Percentiles rank a stretch among this genome's conserved stretches.
These are phyloP conservation scores for Pyricularia pennisetigena DNA, from an alignment of 2,329 filamentous ascomycete species.

Conservation along the genomic window DNA sequence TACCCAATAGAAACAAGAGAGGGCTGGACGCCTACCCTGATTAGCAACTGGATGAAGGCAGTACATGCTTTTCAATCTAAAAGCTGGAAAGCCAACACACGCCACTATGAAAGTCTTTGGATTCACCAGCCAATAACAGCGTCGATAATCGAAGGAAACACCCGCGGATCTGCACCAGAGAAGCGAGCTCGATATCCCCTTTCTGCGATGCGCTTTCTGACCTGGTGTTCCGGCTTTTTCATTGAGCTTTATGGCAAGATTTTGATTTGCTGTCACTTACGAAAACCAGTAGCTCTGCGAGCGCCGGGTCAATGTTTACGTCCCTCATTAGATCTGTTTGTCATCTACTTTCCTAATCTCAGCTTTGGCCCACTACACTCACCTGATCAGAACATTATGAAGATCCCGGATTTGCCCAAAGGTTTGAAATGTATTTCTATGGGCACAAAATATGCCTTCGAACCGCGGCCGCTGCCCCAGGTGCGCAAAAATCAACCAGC, in stretches of 20 bases:
- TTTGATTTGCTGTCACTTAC: no score
- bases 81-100: neutral
- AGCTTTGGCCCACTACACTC: no score
- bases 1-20: neutral
- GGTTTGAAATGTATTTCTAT: neutral
- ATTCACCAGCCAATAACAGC: neutral
- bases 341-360: no score
- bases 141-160: neutral
- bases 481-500: slow-evolving; percentile 36
- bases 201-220: neutral
- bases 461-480: neutral
- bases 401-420: neutral
- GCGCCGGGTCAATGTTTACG: no score
- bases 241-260: no score
- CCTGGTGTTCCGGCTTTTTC: no score
- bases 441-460: neutral
- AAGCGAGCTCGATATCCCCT: neutral
- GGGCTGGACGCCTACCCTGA: neutral
- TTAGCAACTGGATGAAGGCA: no score
- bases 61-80: no score
- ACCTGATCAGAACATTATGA: neutral
- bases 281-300: no score
- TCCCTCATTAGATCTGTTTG: no score
- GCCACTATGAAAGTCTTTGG: neutral
- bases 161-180: neutral